Evolutionary conservation across 1,284 basidiomycete species (phyloP), one percentile per base, ranked within the genome.

Genomic region (Malassezia obtusa): DNA sequence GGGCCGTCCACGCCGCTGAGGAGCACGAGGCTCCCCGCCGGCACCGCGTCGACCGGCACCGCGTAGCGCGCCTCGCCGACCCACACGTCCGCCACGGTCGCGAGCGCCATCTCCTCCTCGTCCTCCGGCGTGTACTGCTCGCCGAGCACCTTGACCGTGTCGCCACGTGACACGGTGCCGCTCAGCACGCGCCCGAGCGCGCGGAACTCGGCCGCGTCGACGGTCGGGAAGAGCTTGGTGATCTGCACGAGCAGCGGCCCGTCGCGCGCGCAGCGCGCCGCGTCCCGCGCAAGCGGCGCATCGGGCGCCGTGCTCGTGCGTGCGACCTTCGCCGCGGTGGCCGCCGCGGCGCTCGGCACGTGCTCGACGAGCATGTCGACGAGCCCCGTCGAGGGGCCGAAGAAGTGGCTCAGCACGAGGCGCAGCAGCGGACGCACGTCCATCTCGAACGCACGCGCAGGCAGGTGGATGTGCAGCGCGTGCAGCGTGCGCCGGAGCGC

Each of bases 101-200:
- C 84, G 59, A 84, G 82, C 69, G 85, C 82, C 89, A 96, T 92
- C 72, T 99, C 94, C 76, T 99, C 94, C 76, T 98, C 92, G 68
- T 98, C 94, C 67, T 96, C 91, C 12, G 87, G 85, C 10, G 90
- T 92, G 75, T 90, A 99, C 0, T 88, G 87, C 75, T 96, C 92
- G 52, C 94, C 94, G 10, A 98, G 80, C n/a, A 98, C 91, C 77
- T 92, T 94, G 64, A 99, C 81, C 26, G 84, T 79, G 77, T 83
- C 81, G 5, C 89, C 90, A 61, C 85, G 84, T 64, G 80, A 78
- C 14, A 94, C 77, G 0, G 89, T 92, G 17, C 94, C 94, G 65
- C 88, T 90, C 75, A 96, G 80, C 17, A 99, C 85, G 58, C 94
- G 83, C 22, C 92, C 94, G 67, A 92, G 92, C 4, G 94, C 90